Percentiles rank a stretch among this genome's conserved stretches.
These are phyloP conservation scores for Mariannaea sp. DNA, from an alignment of 2,329 filamentous ascomycete genomes.

Conservation along the genomic window DNA sequence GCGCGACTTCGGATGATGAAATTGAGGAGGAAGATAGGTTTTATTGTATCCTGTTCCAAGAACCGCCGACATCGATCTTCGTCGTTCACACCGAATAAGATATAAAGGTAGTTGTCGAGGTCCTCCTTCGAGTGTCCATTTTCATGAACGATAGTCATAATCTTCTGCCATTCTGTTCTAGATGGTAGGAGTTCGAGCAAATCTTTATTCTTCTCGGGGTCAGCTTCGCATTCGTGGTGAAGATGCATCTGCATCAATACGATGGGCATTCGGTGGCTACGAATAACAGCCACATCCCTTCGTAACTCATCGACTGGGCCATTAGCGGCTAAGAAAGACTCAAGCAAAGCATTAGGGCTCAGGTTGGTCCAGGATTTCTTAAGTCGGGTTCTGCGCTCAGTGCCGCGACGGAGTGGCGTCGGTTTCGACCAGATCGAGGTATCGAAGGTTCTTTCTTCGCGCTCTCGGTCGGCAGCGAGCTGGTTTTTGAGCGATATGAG, in stretches of 20 bases:
- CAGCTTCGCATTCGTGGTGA: slow-evolving; percentile 28
- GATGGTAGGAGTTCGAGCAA: slow-evolving; percentile 36
- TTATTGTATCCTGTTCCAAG: slow-evolving; percentile 31
- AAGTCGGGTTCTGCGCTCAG: slow-evolving; percentile 30
- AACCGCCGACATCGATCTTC: slow-evolving; percentile 41
- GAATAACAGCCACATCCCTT: slow-evolving; percentile 31
- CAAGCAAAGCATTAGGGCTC: slow-evolving; percentile 35
- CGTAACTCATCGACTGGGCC: slow-evolving; percentile 14
- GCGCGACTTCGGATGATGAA: slow-evolving; percentile 40
- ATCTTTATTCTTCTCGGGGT: slow-evolving; percentile 18
- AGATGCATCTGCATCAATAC: slow-evolving; percentile 42
- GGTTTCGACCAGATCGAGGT: slow-evolving; percentile 4
- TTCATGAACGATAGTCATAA: slow-evolving; percentile 25
- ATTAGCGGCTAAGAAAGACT: slow-evolving; percentile 25
- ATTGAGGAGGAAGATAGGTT: slow-evolving; percentile 40
- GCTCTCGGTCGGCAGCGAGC: slow-evolving; percentile 18
- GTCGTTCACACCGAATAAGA: slow-evolving; percentile 40
- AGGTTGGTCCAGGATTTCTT: slow-evolving; percentile 31
- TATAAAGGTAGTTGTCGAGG: slow-evolving; percentile 37
- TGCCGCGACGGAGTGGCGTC: slow-evolving; percentile 7
- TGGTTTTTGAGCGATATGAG: slow-evolving; percentile 10
- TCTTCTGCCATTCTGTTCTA: slow-evolving; percentile 29
- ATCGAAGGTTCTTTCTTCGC: not conserved
- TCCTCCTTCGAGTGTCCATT: slow-evolving; percentile 30
- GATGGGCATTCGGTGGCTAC: slow-evolving; percentile 37